Conservation (phyloP, 2,329 filamentous ascomycete genomes). For the Cryphonectria carpinicola region DNA sequence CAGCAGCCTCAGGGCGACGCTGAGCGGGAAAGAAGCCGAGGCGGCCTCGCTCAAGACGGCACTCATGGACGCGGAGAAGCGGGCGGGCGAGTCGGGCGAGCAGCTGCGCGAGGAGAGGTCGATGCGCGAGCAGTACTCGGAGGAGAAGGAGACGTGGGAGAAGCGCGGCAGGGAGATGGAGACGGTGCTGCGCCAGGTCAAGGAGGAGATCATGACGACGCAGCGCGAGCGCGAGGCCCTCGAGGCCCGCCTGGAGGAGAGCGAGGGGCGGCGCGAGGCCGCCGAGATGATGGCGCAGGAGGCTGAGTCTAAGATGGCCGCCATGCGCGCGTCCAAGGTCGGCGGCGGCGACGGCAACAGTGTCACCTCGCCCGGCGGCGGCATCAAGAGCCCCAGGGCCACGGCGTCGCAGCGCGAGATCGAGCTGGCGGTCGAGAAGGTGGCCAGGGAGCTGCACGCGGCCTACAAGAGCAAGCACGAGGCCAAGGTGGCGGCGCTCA, state of each 20-base stretch:
- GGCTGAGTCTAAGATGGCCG: slow-evolving; percentile 75
- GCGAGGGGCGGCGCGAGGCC: slow-evolving; percentile 73
- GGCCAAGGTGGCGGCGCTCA: slow-evolving; percentile 90
- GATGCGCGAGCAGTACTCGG: slow-evolving; percentile 70
- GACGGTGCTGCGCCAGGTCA: slow-evolving; percentile 75
- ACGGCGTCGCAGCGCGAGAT: slow-evolving; percentile 62
- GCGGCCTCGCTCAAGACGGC: slow-evolving; percentile 85
- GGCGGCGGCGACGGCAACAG: slow-evolving; percentile 43
- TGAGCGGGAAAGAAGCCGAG: slow-evolving; percentile 92
- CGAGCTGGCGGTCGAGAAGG: slow-evolving; percentile 84
- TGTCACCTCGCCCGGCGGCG: slow-evolving; percentile 43
- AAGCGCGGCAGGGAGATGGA: slow-evolving; percentile 86
- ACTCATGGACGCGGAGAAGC: slow-evolving; percentile 86
- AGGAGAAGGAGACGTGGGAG: slow-evolving; percentile 83
- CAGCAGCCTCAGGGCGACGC: slow-evolving; percentile 86
- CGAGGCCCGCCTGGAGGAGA: slow-evolving; percentile 74
- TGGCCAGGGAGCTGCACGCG: slow-evolving; percentile 89
- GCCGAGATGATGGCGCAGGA: slow-evolving; percentile 77
- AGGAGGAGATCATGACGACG: slow-evolving; percentile 76
- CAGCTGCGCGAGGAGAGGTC: slow-evolving; percentile 77
- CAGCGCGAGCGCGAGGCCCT: slow-evolving; percentile 84
- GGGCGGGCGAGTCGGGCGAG: slow-evolving; percentile 85
- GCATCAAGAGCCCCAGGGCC: slow-evolving; percentile 37
- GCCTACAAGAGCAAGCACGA: slow-evolving; percentile 98
- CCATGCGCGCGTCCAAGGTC: slow-evolving; percentile 66